A percentile compares a stretch with the other conserved stretches of the same genome.
Conservation (phyloP, 2,329 filamentous ascomycete genomes). For the Cladosporium sp. region DNA sequence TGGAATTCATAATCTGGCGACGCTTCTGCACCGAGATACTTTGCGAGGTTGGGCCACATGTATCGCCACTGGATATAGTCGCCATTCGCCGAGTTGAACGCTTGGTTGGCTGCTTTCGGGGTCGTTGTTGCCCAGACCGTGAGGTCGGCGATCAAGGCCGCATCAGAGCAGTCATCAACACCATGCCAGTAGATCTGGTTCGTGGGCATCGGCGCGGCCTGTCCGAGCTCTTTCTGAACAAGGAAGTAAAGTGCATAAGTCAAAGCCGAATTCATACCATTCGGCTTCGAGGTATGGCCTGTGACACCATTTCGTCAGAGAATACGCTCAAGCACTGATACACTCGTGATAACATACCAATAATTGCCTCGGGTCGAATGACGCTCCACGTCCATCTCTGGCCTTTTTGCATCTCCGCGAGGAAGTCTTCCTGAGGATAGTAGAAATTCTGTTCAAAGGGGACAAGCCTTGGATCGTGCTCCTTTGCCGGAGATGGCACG, state of each 20-base stretch:
- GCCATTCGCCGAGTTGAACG: conserved; percentile 48
- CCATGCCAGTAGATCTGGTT: conserved; percentile 38
- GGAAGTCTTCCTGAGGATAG: conserved; percentile 26
- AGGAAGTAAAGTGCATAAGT: conserved; percentile 46
- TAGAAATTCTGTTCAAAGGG: conserved; percentile 25
- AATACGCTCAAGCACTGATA: background rate
- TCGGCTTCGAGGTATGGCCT: conserved; percentile 35
- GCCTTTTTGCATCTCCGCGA: conserved; percentile 29
- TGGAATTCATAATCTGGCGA: conserved; percentile 23
- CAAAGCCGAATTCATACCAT: conserved; percentile 46
- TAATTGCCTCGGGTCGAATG: conserved; percentile 33
- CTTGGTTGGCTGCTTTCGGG: conserved; percentile 39
- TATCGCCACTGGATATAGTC: conserved; percentile 43
- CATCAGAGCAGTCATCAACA: conserved; percentile 40
- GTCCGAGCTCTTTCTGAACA: conserved; percentile 40
- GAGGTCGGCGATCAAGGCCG: conserved; percentile 41
- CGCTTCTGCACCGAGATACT: conserved; percentile 38
- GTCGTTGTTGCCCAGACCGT: conserved; percentile 42
- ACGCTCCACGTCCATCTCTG: conserved; percentile 36
- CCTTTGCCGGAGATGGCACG: conserved; percentile 21
- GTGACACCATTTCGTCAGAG: background rate
- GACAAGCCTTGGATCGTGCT: conserved; percentile 20
- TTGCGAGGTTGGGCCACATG: conserved; percentile 46
- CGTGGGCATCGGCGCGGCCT: conserved; percentile 41
- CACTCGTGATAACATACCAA: background rate